Percentiles rank a stretch among this genome's conserved stretches.
These are phyloP conservation scores for Wickerhamiella australiensis DNA, from an alignment of 805 yeast species.

Conservation along the genomic window DNA sequence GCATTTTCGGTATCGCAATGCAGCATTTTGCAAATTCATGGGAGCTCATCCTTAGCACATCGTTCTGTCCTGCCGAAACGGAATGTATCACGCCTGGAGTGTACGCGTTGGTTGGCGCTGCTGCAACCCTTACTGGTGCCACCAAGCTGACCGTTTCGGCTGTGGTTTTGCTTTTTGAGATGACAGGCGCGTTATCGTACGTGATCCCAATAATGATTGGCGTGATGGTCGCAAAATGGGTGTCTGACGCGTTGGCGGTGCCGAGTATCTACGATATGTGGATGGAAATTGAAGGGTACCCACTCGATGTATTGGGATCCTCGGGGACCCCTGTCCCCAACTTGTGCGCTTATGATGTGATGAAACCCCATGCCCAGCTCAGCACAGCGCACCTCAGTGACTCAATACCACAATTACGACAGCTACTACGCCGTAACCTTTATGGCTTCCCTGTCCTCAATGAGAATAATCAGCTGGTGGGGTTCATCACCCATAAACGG, in stretches of 20 bases:
- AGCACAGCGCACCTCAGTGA: constrained; percentile 3
- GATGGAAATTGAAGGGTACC: constrained; percentile 18
- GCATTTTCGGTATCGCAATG: constrained; percentile 68
- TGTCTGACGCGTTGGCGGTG: constrained; percentile 49
- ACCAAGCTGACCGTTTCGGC: constrained; percentile 70
- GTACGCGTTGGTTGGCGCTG: constrained; percentile 82
- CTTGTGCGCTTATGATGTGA: constrained; percentile 7
- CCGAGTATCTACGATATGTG: constrained; percentile 47
- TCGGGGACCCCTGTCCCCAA: constrained; percentile 9
- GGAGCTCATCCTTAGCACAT: constrained; percentile 18
- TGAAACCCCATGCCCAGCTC: constrained; percentile 9
- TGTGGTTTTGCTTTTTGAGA: constrained; percentile 69
- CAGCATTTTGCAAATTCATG: constrained; percentile 49
- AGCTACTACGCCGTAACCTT: constrained; percentile 1
- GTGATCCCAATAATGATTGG: constrained; percentile 78
- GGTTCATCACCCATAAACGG: constrained; percentile 5
- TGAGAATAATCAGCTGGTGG: constrained; percentile 10
- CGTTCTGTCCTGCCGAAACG: constrained; percentile 33
- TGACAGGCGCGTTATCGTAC: constrained; percentile 76
- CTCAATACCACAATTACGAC: constrained; percentile 3
- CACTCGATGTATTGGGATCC: neutral
- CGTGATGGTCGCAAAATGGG: constrained; percentile 60
- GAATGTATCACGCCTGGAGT: constrained; percentile 72
- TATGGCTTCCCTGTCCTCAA: constrained; percentile 10
- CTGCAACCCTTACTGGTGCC: constrained; percentile 66